Evolutionary conservation across 768 basidiomycete genomes (phyloP).

Genomic region (Mycena belliarum): DNA sequence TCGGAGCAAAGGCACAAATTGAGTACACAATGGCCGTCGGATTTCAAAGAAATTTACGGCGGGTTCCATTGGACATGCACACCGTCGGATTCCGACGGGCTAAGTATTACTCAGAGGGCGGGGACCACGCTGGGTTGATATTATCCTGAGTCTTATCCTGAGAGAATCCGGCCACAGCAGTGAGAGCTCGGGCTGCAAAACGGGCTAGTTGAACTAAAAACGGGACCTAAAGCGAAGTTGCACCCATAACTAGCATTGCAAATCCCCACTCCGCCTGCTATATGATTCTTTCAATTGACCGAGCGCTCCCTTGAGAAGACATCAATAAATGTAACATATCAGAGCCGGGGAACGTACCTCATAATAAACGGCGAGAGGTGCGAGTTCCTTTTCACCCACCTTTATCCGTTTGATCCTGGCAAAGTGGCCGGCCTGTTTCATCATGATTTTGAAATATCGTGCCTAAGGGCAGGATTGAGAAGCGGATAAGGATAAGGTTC

Average conservation of each 20-base stretch:
- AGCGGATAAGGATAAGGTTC: not conserved
- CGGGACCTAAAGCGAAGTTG: too few species aligned
- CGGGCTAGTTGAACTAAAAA: too few species aligned
- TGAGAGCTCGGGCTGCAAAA: too few species aligned
- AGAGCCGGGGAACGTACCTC: slow-evolving; percentile 48
- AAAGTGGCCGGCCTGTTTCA: slow-evolving; percentile 71
- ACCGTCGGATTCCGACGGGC: too few species aligned
- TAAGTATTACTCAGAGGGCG: too few species aligned
- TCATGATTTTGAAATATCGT: slow-evolving; percentile 83
- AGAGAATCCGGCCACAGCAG: too few species aligned
- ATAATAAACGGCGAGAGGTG: slow-evolving; percentile 58
- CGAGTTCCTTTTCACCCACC: slow-evolving; percentile 62
- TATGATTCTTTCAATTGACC: slow-evolving; percentile 17
- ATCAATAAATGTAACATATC: not conserved
- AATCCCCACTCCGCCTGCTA: not conserved
- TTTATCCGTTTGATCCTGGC: slow-evolving; percentile 67
- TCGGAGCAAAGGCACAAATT: too few species aligned
- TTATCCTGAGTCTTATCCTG: too few species aligned
- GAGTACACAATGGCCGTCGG: too few species aligned
- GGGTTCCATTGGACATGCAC: too few species aligned
- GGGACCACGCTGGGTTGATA: too few species aligned
- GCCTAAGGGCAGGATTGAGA: slow-evolving; percentile 47
- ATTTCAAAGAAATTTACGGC: too few species aligned
- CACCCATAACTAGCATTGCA: not conserved
- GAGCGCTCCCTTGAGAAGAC: slow-evolving; percentile 6